Percentiles rank a stretch among this genome's conserved stretches.
Conservation (phyloP, 176 grass and related monocot species). For the Cocos nucifera region DNA sequence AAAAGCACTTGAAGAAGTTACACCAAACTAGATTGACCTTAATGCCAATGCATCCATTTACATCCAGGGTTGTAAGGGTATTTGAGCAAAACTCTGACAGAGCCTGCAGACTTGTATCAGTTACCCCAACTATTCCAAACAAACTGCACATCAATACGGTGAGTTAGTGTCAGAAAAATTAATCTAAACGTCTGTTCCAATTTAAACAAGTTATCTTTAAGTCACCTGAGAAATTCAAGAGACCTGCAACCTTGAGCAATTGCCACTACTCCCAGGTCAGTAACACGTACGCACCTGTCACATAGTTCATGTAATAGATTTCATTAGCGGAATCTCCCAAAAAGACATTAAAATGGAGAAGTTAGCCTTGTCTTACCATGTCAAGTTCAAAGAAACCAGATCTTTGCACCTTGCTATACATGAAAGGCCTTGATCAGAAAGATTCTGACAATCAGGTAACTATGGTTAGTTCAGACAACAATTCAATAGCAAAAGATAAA, state of each 20-base stretch:
- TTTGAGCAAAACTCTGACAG: constrained; percentile 53
- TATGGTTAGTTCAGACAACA: constrained; percentile 1
- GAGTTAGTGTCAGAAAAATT: not conserved
- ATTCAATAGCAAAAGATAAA: constrained; percentile 13
- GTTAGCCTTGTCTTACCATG: constrained; percentile 46
- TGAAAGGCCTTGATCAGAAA: constrained; percentile 55
- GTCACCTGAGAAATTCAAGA: constrained; percentile 75
- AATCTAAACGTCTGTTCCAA: not conserved
- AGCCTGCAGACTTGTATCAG: constrained; percentile 61
- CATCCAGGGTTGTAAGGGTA: constrained; percentile 72
- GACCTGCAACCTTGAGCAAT: constrained; percentile 56
- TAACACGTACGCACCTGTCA: constrained; percentile 70
- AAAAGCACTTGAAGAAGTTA: not conserved
- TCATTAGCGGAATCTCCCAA: not conserved
- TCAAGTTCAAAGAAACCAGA: constrained; percentile 68
- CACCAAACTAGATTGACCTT: constrained; percentile 34
- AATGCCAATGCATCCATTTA: constrained; percentile 85
- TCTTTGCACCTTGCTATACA: constrained; percentile 62
- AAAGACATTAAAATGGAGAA: constrained; percentile 1
- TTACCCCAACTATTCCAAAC: constrained; percentile 82
- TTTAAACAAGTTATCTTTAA: not conserved
- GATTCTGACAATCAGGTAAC: constrained; percentile 46
- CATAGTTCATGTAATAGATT: constrained; percentile 8
- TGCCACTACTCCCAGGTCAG: constrained; percentile 65
- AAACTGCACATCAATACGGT: constrained; percentile 32